Conservation (phyloP, 2,329 filamentous ascomycete genomes). For the Dactylellina cionopaga region DNA sequence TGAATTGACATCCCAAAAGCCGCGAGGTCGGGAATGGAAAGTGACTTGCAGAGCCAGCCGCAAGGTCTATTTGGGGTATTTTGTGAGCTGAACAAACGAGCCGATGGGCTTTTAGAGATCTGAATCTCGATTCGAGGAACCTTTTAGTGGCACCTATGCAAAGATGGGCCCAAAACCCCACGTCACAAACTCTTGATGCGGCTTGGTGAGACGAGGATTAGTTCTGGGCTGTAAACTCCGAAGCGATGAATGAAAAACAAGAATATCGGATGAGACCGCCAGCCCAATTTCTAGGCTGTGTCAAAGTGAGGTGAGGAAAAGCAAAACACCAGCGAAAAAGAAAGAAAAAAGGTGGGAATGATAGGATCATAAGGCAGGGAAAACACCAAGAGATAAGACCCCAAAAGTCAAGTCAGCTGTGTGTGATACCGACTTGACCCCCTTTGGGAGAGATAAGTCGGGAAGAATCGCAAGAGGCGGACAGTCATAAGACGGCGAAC, state of each 20-base stretch:
- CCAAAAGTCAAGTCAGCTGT: slow-evolving; percentile 34
- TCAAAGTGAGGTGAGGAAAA: slow-evolving; percentile 33
- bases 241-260: not conserved
- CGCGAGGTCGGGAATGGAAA: not conserved
- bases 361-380: slow-evolving; percentile 49
- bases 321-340: slow-evolving; percentile 35
- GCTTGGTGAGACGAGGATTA: not conserved
- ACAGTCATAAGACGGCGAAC: slow-evolving; percentile 36
- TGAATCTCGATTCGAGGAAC: not conserved
- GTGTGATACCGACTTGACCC: not conserved
- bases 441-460: slow-evolving; percentile 22
- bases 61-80: not conserved
- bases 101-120: slow-evolving; percentile 6
- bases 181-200: not conserved
- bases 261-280: slow-evolving; percentile 43
- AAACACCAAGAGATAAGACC: slow-evolving; percentile 43
- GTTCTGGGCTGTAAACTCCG: not conserved
- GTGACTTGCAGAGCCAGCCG: not conserved
- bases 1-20: not conserved
- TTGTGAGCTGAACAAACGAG: not conserved
- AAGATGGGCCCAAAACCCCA: too few species aligned
- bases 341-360: slow-evolving; percentile 28
- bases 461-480: slow-evolving; percentile 1
- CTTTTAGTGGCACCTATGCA: not conserved
- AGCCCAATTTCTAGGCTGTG: slow-evolving; percentile 14